Conservation (phyloP, 164 flowering plant species). For the Aristolochia fimbriata region DNA sequence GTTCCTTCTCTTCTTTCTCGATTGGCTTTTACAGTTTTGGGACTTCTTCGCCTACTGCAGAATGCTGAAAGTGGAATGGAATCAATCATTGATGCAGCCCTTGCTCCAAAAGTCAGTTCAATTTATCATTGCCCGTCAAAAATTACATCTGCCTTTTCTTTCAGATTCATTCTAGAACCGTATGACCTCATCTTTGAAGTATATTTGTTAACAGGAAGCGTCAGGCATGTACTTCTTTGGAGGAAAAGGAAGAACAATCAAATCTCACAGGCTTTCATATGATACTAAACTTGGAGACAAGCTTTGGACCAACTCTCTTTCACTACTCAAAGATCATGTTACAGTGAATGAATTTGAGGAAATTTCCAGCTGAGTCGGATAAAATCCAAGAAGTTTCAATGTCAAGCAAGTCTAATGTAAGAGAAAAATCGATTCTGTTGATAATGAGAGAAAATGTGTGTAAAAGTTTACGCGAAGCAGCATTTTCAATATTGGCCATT, state of each 20-base stretch:
- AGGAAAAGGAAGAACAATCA: conserved; percentile 58
- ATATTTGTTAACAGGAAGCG: conserved; percentile 35
- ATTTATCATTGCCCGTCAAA: background rate
- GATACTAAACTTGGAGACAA: conserved; percentile 38
- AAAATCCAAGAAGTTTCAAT: no score
- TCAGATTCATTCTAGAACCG: background rate
- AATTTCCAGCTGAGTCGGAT: conserved; percentile 1
- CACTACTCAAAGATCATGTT: conserved; percentile 27
- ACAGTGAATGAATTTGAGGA: conserved; percentile 5
- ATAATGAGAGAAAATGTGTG: no score
- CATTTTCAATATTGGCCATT: no score
- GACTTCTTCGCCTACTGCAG: conserved; percentile 50
- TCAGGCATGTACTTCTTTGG: conserved; percentile 84
- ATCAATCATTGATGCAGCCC: conserved; percentile 78
- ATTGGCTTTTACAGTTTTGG: conserved; percentile 38
- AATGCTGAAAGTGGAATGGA: conserved; percentile 49
- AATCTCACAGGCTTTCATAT: conserved; percentile 55
- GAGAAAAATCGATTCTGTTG: no score
- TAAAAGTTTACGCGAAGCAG: no score
- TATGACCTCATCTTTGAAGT: background rate
- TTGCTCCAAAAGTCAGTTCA: conserved; percentile 70
- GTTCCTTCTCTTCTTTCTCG: conserved; percentile 41
- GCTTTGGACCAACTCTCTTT: conserved; percentile 54
- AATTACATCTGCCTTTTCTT: background rate
- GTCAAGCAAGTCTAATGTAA: no score